Evolutionary conservation across 257 asterid genomes (phyloP), one percentile per base, ranked within the genome.

Genomic region (Eucommia ulmoides): DNA sequence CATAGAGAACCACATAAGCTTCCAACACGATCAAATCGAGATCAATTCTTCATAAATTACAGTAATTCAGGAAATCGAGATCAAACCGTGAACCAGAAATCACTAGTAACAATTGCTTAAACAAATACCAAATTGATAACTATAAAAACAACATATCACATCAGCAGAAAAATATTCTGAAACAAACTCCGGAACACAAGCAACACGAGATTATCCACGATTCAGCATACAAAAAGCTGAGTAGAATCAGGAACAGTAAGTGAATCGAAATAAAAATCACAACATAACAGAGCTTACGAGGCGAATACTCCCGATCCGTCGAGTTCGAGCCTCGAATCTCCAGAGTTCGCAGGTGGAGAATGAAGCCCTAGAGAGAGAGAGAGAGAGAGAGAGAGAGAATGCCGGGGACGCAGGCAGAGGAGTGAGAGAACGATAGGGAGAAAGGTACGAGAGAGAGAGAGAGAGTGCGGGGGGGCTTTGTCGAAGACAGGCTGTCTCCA

Each of bases 401-500:
- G 38, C 12, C 45, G 42, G 49, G 61, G 38, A 29, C 38, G 19
- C 16, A 18, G 21, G 70, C 54, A 68, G 24, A 53, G 35, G 59
- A 50, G 51, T 47, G 50, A 29, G 51, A n/a, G n/a, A n/a, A n/a
- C n/a, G n/a, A n/a, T n/a, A n/a, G n/a, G n/a, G n/a, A n/a, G n/a
- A n/a, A n/a, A n/a, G n/a, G n/a, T n/a, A n/a, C n/a, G n/a, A n/a
- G n/a, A n/a, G n/a, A n/a, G n/a, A n/a, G n/a, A n/a, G 38, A 20
- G 55, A 62, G 59, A 50, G 61, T 49, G 52, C 65, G 59, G 65
- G 60, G 71, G 71, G 65, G 54, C 78, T 73, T 74, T 74, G 95
- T 84, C 81, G 95, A 73, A 54, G 73, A 78, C 95, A 84, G 93
- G 74, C 93, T 84, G 95, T 81, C 74, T 66, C 80, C 89, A 84